These are phyloP conservation scores for Yamadazyma diddensiae DNA, from an alignment of 1,139 yeast genomes.

Conservation along the genomic window DNA sequence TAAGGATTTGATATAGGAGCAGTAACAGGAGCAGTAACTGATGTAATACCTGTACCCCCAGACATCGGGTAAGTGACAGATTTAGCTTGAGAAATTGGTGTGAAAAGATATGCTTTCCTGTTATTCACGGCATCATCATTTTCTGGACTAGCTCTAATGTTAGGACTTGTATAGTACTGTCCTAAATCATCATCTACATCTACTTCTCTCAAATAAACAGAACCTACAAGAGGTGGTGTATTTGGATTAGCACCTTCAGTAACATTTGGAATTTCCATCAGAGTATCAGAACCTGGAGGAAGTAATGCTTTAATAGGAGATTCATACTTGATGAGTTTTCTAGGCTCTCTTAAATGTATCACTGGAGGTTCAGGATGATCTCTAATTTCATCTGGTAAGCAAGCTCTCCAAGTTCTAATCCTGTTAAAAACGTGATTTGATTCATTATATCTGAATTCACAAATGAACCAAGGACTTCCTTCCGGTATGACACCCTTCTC, in stretches of 20 bases:
- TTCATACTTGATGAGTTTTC: slow-evolving; percentile 70
- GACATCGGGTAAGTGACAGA: slow-evolving; percentile 13
- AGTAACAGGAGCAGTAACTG: slow-evolving; percentile 8
- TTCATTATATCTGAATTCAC: slow-evolving; percentile 94
- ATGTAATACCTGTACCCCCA: not conserved
- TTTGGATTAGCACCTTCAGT: slow-evolving; percentile 66
- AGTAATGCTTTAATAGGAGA: slow-evolving; percentile 81
- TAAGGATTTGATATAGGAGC: not conserved
- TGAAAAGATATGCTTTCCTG: slow-evolving; percentile 42
- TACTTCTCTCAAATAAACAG: slow-evolving; percentile 75
- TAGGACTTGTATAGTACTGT: slow-evolving; percentile 56
- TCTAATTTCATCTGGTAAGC: slow-evolving; percentile 94
- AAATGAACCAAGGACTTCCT: slow-evolving; percentile 84
- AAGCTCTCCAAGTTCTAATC: slow-evolving; percentile 97
- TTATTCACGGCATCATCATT: slow-evolving; percentile 50
- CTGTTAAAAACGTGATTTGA: slow-evolving; percentile 86
- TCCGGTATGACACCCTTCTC: slow-evolving; percentile 59
- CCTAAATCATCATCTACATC: slow-evolving; percentile 77
- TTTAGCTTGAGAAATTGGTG: slow-evolving; percentile 48
- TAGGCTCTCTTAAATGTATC: slow-evolving; percentile 46
- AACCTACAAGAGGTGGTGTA: slow-evolving; percentile 93
- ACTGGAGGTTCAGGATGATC: slow-evolving; percentile 82
- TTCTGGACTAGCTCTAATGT: slow-evolving; percentile 53
- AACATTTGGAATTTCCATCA: slow-evolving; percentile 81
- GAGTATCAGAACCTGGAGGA: slow-evolving; percentile 67